These are phyloP conservation scores for Umbelopsis vinacea DNA, from an alignment of 192 early-diverging fungal species.

Conservation along the genomic window DNA sequence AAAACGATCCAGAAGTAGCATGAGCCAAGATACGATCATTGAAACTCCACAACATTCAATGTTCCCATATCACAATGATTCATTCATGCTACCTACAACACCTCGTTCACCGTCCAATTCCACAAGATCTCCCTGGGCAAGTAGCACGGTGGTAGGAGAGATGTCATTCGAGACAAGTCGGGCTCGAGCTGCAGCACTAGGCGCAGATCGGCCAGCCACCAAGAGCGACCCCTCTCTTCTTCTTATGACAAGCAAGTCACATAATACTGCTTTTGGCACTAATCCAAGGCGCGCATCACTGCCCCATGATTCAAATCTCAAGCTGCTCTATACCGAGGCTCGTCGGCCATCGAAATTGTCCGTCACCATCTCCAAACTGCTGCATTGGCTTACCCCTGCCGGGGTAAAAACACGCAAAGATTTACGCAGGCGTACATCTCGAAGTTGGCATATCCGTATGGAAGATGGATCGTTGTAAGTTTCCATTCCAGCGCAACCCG, in stretches of 20 bases:
- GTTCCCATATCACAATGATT: constrained; percentile 18
- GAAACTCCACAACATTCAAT: constrained; percentile 13
- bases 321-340: constrained; percentile 1
- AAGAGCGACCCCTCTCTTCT: neutral
- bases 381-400: constrained; percentile 12
- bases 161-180: constrained; percentile 1
- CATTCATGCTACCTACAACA: constrained; percentile 1
- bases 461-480: neutral
- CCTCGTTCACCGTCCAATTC: neutral
- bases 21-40: constrained; percentile 2
- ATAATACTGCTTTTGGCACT: no score
- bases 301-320: neutral
- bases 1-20: constrained; percentile 10
- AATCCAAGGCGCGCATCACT: neutral
- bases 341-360: constrained; percentile 1
- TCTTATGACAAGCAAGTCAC: no score
- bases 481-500: neutral
- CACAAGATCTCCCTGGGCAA: neutral
- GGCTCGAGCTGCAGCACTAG: neutral
- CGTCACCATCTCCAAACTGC: neutral
- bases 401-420: neutral
- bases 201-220: neutral
- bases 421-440: constrained; percentile 19
- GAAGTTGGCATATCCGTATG: constrained; percentile 2
- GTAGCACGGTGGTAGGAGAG: neutral